Evolutionary conservation across 2,329 filamentous ascomycete species (phyloP).

Genomic region (Zopfia rhizophila): DNA sequence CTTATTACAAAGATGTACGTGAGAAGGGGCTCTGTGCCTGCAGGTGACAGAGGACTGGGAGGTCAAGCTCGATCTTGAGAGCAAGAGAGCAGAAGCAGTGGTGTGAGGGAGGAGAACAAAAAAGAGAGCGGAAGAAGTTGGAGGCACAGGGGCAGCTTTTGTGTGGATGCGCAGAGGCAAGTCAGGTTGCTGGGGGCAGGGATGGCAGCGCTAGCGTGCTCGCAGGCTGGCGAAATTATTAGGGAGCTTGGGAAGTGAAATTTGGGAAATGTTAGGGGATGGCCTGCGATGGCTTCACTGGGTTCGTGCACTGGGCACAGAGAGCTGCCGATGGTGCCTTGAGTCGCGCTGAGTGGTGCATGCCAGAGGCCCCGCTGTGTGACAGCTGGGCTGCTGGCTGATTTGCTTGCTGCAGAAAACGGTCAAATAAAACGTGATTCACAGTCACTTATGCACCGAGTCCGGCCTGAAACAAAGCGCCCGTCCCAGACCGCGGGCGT

Average conservation of each 20-base stretch:
- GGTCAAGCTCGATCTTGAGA: constrained; percentile 40
- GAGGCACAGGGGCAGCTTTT: constrained; percentile 47
- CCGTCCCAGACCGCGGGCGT: background rate
- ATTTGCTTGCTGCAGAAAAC: background rate
- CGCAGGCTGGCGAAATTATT: constrained; percentile 28
- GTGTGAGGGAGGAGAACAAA: constrained; percentile 43
- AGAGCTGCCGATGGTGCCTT: background rate
- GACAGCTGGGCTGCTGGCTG: background rate
- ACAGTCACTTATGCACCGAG: constrained; percentile 12
- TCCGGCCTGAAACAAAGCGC: constrained; percentile 14
- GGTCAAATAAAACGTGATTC: constrained; percentile 5
- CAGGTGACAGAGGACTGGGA: constrained; percentile 37
- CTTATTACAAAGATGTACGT: constrained; percentile 48
- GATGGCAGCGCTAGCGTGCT: constrained; percentile 46
- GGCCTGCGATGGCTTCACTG: background rate
- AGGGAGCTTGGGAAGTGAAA: constrained; percentile 8
- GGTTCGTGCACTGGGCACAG: background rate
- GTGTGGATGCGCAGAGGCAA: constrained; percentile 31
- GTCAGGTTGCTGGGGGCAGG: constrained; percentile 47
- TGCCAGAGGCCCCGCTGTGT: background rate
- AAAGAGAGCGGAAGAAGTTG: constrained; percentile 34
- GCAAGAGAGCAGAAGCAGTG: constrained; percentile 39
- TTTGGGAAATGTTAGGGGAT: background rate
- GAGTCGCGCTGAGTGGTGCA: background rate
- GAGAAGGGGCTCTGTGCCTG: constrained; percentile 40